Evolutionary conservation across 2,329 filamentous ascomycete genomes (phyloP), one percentile per base, ranked within the genome.

Genomic region (Exophiala sp.): DNA sequence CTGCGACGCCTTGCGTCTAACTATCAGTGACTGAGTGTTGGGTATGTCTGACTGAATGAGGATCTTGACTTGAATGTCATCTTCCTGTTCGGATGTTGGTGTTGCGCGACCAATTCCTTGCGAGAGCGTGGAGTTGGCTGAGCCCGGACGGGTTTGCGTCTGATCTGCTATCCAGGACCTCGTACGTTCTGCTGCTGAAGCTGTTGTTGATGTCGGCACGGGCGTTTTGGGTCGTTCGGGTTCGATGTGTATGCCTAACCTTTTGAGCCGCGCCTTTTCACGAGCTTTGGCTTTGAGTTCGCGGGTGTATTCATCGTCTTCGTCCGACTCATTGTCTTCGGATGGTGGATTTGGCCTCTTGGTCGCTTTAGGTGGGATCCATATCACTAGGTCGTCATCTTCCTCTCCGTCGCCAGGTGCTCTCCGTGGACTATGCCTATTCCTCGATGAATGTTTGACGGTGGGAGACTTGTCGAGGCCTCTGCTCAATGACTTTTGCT

Each of bases 21-120:
- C 78, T 35, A 89, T 74, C 29, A 90, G 66, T 7, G 81, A 71
- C 20, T 73, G 79, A 0, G 87, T 81, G 41, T 77, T 75, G 1
- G 80, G 75, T 5, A 96, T 78, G 2, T 75, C 71, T 0, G 91
- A 89, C 0, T 78, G 80, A 58, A 96, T 82, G 32, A 91, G 73
- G 20, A 92, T 80, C 52, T 81, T 74, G 38, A 89, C 76, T 10
- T 79, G 64, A 1, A 78, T 72, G 56, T 85, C 79, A 14, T 70
- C 64, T 11, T 52, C 48, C 36, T 50, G 33, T 12, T 46, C 39
- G 8, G 50, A 32, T 12, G 34, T 46, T 29, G 58, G 52, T 33
- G 57, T 51, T 18, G 36, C 3, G 20, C 18, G 45, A 12, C 39
- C 34, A 34, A 43, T 38, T 16, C 50, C 48, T 47, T 29, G 43